Base-by-base conservation (phyloP, 345 rosid species). In the Pistacia integerrima region DNA sequence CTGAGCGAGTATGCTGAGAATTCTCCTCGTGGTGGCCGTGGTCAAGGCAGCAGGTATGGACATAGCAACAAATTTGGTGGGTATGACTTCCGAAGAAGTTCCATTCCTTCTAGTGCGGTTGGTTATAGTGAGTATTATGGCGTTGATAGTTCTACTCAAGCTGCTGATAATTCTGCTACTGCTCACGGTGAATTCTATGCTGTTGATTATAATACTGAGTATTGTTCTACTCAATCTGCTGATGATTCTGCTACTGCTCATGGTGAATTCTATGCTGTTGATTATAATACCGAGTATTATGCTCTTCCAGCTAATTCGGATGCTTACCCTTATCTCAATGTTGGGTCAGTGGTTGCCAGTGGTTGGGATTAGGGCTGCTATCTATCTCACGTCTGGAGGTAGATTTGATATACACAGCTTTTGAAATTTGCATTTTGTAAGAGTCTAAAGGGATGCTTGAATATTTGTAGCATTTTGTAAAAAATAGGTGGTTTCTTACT, bases 51-150 rank as follows among this genome's bases (percentile, higher is more conserved):
- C 20, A 22, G 67, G 55, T 67, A 55, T 61, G 67, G 74, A 48
- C 74, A 70, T 11, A 56, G 79, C 81, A 81, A 72, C 81, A 81
- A 72, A 64, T 88, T 83, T 69, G 88, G 90, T 12, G 90, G 87
- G 28, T 77, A 69, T 25, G 93, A 90, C 82, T 84, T 63, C 44
- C 85, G 90, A 11, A 79, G 63, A 28, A 82, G 84, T 55, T 25
- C 54, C 54, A 62, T 75, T 28, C 60, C 64, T 65, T 38, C 79
- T 20, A 41, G 30, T 57, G 65, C 58, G 13, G 54, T 44, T 80
- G 48, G 33, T n/a, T 76, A 67, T 49, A 46, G 41, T 63, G 33
- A 44, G 14, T 22, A 72, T 60, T 56, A 70, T 33, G 52, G 64
- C 55, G 73, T 17, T 33, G 48, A 72, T 46, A 11, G 9, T 69